Evolutionary conservation across 2,329 filamentous ascomycete genomes (phyloP).

Genomic region (Verruconis gallopava): DNA sequence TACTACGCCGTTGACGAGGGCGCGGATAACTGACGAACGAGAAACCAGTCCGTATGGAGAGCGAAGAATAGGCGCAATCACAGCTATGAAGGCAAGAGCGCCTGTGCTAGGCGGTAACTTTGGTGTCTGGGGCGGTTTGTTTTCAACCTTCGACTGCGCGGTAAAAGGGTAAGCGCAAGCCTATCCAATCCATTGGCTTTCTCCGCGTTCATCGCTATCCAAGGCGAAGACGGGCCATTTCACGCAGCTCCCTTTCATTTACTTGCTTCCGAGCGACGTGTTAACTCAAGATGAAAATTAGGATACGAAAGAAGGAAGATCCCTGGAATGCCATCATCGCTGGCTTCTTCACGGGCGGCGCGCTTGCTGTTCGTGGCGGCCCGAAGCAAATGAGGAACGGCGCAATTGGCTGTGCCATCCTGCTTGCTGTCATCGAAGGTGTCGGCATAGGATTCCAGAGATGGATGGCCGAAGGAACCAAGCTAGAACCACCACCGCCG

Average conservation of each 20-base stretch:
- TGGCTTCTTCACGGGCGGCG: constrained; percentile 81
- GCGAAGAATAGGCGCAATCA: constrained; percentile 84
- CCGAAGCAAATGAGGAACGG: constrained; percentile 86
- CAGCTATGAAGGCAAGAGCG: constrained; percentile 92
- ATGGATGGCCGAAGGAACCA: constrained; percentile 83
- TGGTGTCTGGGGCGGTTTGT: constrained; percentile 92
- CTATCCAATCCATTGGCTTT: too few relatives aligned
- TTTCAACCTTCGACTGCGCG: constrained; percentile 91
- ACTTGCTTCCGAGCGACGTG: too few relatives aligned
- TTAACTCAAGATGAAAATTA: too few relatives aligned
- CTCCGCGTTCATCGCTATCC: too few relatives aligned
- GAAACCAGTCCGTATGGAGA: constrained; percentile 58
- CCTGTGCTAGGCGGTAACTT: constrained; percentile 97
- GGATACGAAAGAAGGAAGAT: constrained; percentile 82
- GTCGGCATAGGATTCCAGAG: constrained; percentile 92
- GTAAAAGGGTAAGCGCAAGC: constrained; percentile 62
- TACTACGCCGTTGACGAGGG: too few relatives aligned
- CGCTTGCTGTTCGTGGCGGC: constrained; percentile 82
- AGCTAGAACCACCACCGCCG: constrained; percentile 50
- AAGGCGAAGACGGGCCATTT: too few relatives aligned
- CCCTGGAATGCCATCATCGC: constrained; percentile 97
- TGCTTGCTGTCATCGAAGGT: constrained; percentile 92
- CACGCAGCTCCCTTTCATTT: too few relatives aligned
- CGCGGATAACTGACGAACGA: too few relatives aligned
- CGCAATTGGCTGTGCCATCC: constrained; percentile 87